phyloP scores from a whole-genome alignment of 176 grass and related monocot species.

The Tillandsia fasciculata region DNA sequence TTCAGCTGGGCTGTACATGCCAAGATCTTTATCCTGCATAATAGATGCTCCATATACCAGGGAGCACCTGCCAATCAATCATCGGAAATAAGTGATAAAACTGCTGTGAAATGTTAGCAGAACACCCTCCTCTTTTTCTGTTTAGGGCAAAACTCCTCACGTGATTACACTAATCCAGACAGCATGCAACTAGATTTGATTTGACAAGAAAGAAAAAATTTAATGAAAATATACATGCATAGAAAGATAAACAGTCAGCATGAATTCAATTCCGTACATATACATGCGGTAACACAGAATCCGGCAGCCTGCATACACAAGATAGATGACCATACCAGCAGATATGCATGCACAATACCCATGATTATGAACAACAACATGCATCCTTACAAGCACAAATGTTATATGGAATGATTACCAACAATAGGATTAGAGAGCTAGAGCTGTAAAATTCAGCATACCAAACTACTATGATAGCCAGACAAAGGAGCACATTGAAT shows the following conservation, averaged over 20 bases:
- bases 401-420: neutral
- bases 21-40: constrained; percentile 98
- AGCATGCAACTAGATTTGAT: neutral
- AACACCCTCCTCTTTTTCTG: constrained; percentile 17
- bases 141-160: constrained; percentile 7
- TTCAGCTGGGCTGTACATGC: constrained; percentile 77
- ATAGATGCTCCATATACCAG: constrained; percentile 89
- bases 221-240: no score
- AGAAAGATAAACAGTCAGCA: no score
- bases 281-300: no score
- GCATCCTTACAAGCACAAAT: neutral
- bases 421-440: neutral
- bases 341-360: neutral
- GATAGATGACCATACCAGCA: no score
- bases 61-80: constrained; percentile 99
- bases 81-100: constrained; percentile 88
- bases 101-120: constrained; percentile 43
- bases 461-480: constrained; percentile 73
- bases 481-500: constrained; percentile 80
- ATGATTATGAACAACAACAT: neutral
- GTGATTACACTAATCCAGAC: neutral
- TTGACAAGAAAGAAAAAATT: neutral
- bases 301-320: no score
- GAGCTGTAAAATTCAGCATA: constrained; percentile 26
- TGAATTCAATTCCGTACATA: no score